Evolutionary conservation across 1,139 yeast genomes (phyloP).

Genomic region (Arxiozyma bovina): DNA sequence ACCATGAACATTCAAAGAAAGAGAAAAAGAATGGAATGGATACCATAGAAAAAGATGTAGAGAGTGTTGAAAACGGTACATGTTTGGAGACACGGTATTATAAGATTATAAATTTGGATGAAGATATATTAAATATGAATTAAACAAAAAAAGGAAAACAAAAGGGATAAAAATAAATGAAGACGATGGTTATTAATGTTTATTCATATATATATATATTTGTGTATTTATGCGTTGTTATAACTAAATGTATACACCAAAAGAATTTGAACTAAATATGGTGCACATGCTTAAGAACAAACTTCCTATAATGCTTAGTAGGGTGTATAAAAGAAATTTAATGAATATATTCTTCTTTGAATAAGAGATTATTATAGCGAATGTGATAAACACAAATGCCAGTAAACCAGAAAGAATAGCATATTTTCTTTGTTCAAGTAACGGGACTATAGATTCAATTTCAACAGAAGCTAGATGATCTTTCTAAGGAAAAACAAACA

Average conservation of each 20-base stretch:
- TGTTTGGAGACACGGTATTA: conserved; percentile 19
- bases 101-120: conserved; percentile 27
- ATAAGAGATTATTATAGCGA: conserved; percentile 15
- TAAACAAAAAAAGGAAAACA: background rate
- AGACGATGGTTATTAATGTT: background rate
- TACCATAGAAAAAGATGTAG: conserved; percentile 6
- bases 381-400: conserved; percentile 16
- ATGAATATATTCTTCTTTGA: conserved; percentile 13
- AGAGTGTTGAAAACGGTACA: conserved; percentile 1
- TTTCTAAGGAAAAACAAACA: background rate
- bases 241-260: conserved; percentile 27
- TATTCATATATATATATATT: background rate
- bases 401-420: conserved; percentile 19
- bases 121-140: conserved; percentile 21
- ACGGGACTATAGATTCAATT: conserved; percentile 10
- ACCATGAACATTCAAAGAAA: background rate
- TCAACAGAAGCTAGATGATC: background rate
- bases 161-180: background rate
- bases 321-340: conserved; percentile 14
- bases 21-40: background rate
- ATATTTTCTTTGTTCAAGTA: conserved; percentile 21
- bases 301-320: conserved; percentile 20
- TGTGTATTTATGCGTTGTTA: background rate
- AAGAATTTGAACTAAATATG: conserved; percentile 25
- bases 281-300: conserved; percentile 23